Conservation (phyloP, 208 protist genomes). For the Crithidia expoeki region DNA sequence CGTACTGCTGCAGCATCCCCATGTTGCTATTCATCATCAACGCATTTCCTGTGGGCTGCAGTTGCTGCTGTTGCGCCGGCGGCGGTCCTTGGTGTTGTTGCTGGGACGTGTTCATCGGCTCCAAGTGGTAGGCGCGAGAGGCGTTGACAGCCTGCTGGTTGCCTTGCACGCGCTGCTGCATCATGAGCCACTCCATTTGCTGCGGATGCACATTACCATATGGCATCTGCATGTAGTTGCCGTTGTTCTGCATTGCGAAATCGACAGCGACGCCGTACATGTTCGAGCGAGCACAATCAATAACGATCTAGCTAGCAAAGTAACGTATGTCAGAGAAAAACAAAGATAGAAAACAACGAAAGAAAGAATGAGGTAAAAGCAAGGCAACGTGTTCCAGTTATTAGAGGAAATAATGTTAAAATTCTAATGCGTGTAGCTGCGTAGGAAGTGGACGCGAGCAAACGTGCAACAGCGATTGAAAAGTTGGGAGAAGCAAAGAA, state of each 20-base stretch:
- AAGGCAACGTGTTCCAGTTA: background rate
- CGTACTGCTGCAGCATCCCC: slow-evolving; percentile 25
- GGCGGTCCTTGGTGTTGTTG: background rate
- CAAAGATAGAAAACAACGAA: slow-evolving; percentile 5
- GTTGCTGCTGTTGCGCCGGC: slow-evolving; percentile 3
- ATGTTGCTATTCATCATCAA: slow-evolving; percentile 29
- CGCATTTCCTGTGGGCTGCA: background rate
- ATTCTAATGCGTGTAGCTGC: too few species aligned
- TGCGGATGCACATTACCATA: slow-evolving; percentile 17
- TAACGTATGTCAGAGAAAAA: slow-evolving; percentile 2
- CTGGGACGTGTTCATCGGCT: slow-evolving; percentile 31
- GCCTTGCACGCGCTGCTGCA: slow-evolving; percentile 28
- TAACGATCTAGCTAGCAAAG: slow-evolving; percentile 2
- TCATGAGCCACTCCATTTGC: slow-evolving; percentile 34
- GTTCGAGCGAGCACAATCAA: too few species aligned
- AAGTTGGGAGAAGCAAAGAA: too few species aligned
- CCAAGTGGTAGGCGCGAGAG: slow-evolving; percentile 35
- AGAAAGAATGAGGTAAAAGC: slow-evolving; percentile 3
- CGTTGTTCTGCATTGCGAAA: slow-evolving; percentile 12
- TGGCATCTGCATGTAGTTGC: slow-evolving; percentile 21
- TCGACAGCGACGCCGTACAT: slow-evolving; percentile 6
- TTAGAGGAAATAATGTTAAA: too few species aligned
- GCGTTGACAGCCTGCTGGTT: slow-evolving; percentile 22
- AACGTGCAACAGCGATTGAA: too few species aligned
- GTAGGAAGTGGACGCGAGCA: too few species aligned